Evolutionary conservation across 257 asterid species (phyloP), one percentile per base, ranked within the genome.

Genomic region (Oldenlandia corymbosa): DNA sequence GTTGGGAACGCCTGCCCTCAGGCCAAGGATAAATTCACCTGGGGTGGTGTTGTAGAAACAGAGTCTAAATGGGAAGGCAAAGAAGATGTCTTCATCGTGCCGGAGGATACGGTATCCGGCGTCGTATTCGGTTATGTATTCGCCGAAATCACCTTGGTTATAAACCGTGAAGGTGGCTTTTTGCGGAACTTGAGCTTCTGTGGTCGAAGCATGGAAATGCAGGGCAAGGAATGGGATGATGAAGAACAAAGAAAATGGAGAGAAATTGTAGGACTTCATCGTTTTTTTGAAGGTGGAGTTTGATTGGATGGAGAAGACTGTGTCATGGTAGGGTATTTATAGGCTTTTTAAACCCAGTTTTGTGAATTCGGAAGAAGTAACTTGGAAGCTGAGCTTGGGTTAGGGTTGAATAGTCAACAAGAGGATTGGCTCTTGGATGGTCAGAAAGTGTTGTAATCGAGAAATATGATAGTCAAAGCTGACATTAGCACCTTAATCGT

Each of bases 21-120:
- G 42, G 28, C 39, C 74, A 4, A 69, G 17, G 1, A 52, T 11
- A 48, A 26, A 62, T 0, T 53, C 14, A 5, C 31, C 50, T 0
- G 74, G 64, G 9, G 74, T 69, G 28, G 68, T 69, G 69, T 62
- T 69, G 58, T 69, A 62, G 74, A 61, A 69, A 31, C 61, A 51
- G 0, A 67, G 72, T 17, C 65, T 32, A 1, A 67, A 67, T 23
- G 72, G 72, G 8, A 10, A 8, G 11, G 54, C 16, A 18, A 2
- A 47, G 39, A 67, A 46, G 37, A 4, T 13, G 7, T 39, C 34
- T 43, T 10, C 54, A 10, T 65, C 62, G 5, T 14, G 51, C 5
- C 20, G 4, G 4, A 67, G 46, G 23, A 61, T 3, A 23, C 72
- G 72, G 55, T 67, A 67, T 1, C 24, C 36, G 0, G 72, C 72